Percentiles rank a stretch among this genome's conserved stretches.
Evolutionary conservation across 495 filamentous ascomycete genomes (phyloP).

Genomic region (Entonaema liquescens): DNA sequence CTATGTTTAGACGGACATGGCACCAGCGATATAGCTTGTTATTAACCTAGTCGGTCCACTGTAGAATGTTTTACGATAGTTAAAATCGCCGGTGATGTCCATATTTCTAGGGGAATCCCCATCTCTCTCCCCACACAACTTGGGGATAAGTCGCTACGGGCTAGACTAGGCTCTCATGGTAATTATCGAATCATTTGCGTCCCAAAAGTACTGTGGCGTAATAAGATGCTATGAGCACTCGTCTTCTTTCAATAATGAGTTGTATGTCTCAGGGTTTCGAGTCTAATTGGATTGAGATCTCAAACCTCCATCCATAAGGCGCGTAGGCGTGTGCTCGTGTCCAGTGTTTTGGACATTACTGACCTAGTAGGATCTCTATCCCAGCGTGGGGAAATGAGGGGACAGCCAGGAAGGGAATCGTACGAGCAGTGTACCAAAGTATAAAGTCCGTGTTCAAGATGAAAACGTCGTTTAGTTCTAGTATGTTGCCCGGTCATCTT

Average conservation of each 20-base stretch:
- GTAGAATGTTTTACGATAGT: neutral
- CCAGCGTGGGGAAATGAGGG: slow-evolving; percentile 1
- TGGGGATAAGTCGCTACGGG: neutral
- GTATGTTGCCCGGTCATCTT: neutral
- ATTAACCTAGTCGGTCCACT: neutral
- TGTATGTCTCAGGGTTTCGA: neutral
- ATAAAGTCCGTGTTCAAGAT: neutral
- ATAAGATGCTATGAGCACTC: neutral
- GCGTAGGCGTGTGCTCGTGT: neutral
- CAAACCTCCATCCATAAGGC: neutral
- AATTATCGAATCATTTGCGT: slow-evolving; percentile 17
- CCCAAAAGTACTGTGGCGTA: neutral
- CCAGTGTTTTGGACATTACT: neutral
- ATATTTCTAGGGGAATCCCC: neutral
- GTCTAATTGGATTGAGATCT: neutral
- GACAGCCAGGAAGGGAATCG: neutral
- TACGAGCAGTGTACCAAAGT: neutral
- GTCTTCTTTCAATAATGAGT: neutral
- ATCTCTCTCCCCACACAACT: neutral
- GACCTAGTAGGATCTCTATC: neutral
- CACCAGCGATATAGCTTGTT: neutral
- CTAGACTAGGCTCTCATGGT: neutral
- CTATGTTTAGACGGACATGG: neutral
- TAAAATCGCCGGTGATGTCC: slow-evolving; percentile 1
- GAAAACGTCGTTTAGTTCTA: neutral